Conservation (phyloP, 495 filamentous ascomycete species). For the Achaetomiella virescens region DNA sequence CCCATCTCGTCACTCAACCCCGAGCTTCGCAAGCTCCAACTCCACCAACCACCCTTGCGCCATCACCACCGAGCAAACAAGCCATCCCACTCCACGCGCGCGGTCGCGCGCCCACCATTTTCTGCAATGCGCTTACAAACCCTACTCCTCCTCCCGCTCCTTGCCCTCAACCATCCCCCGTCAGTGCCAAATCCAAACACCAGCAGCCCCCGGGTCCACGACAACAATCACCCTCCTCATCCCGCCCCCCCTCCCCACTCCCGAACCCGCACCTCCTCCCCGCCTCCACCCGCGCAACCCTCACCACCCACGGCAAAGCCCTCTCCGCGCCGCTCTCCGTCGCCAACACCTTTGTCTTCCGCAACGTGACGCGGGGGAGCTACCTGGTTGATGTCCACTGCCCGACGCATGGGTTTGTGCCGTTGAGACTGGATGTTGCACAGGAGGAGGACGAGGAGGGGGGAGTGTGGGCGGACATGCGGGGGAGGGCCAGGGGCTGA, state of each 20-base stretch:
- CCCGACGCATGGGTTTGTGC: slow-evolving; percentile 63
- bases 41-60: not conserved
- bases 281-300: slow-evolving; percentile 66
- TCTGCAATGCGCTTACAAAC: too few relatives aligned
- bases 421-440: slow-evolving; percentile 66
- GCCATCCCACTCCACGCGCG: too few relatives aligned
- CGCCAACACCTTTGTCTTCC: slow-evolving; percentile 66
- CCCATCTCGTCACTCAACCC: slow-evolving; percentile 7
- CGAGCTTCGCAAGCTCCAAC: not conserved
- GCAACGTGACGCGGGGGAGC: slow-evolving; percentile 55
- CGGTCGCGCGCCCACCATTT: not conserved
- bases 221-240: slow-evolving; percentile 37
- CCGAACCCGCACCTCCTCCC: slow-evolving; percentile 53
- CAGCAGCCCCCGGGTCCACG: slow-evolving; percentile 8
- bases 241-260: slow-evolving; percentile 38
- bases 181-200: not conserved
- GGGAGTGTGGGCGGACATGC: slow-evolving; percentile 36
- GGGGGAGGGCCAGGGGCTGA: slow-evolving; percentile 36
- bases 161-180: slow-evolving; percentile 5
- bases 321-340: slow-evolving; percentile 56
- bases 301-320: slow-evolving; percentile 46
- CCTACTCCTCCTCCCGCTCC: slow-evolving; percentile 17
- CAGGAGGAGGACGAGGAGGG: slow-evolving; percentile 37
- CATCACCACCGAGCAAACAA: too few relatives aligned
- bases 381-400: slow-evolving; percentile 80